phyloP scores from a whole-genome alignment of 306 rosid species.

The Alnus glutinosa region DNA sequence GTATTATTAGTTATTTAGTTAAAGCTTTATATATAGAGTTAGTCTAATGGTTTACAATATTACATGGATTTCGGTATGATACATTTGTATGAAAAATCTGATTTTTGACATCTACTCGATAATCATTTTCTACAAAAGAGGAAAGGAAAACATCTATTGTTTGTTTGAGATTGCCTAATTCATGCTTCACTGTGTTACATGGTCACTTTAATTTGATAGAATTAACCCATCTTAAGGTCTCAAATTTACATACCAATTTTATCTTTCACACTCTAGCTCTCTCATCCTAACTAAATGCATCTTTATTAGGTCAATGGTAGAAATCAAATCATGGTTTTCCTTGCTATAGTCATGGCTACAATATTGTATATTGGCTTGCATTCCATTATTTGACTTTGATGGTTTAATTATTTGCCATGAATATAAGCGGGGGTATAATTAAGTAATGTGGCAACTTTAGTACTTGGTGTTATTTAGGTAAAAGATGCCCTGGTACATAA shows the following conservation, averaged over 20 bases:
- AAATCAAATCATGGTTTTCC: slow-evolving; percentile 15
- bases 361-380: slow-evolving; percentile 17
- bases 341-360: slow-evolving; percentile 7
- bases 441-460: slow-evolving; percentile 64
- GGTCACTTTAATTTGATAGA: background rate
- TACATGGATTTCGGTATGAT: too few relatives aligned
- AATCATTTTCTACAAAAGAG: too few relatives aligned
- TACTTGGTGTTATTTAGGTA: slow-evolving; percentile 80
- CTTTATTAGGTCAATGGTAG: slow-evolving; percentile 16
- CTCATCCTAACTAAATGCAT: background rate
- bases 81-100: too few relatives aligned
- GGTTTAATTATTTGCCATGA: slow-evolving; percentile 5
- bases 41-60: too few relatives aligned
- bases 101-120: too few relatives aligned
- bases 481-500: slow-evolving; percentile 4
- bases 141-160: too few relatives aligned
- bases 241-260: background rate
- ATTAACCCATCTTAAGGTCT: background rate
- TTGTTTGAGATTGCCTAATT: background rate
- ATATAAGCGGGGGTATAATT: slow-evolving; percentile 59
- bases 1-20: too few relatives aligned
- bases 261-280: background rate
- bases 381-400: slow-evolving; percentile 30
- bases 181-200: background rate
- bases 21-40: background rate